These are phyloP conservation scores for Zygnema cylindricum DNA, from an alignment of 139 green algal genomes.

Conservation along the genomic window DNA sequence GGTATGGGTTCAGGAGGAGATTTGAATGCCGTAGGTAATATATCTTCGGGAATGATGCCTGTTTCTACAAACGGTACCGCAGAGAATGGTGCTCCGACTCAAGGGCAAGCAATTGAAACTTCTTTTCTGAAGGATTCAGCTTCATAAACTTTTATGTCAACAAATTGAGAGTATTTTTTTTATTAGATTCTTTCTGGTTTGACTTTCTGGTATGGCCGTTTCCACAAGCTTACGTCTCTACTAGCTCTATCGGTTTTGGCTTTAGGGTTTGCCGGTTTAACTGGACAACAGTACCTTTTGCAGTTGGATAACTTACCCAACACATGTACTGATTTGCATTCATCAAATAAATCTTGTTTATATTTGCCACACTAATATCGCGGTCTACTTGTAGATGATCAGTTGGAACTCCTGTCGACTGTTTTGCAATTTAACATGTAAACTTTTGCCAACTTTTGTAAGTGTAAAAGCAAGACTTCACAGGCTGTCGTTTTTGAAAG, in stretches of 20 bases:
- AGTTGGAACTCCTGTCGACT: too few species aligned
- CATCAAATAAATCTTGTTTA: too few species aligned
- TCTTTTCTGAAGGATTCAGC: background rate
- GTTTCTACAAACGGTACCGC: background rate
- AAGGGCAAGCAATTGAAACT: background rate
- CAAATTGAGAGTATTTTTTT: too few species aligned
- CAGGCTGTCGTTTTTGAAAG: too few species aligned
- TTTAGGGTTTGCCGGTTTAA: background rate
- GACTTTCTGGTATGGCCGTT: background rate
- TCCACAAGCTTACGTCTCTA: background rate
- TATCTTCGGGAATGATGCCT: background rate
- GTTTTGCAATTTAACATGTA: too few species aligned
- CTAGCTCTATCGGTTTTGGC: background rate
- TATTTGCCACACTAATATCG: too few species aligned
- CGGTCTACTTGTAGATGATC: too few species aligned
- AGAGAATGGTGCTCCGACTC: background rate
- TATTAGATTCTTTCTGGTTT: too few species aligned
- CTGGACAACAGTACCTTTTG: background rate
- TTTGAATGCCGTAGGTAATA: background rate
- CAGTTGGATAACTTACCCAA: background rate
- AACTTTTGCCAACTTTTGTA: too few species aligned
- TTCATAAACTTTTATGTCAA: too few species aligned
- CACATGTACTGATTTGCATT: background rate
- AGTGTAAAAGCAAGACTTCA: too few species aligned
- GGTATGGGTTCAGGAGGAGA: background rate